Percentiles rank a stretch among this genome's conserved stretches.
Conservation (phyloP, 345 rosid genomes). For the Ricinus communis region DNA sequence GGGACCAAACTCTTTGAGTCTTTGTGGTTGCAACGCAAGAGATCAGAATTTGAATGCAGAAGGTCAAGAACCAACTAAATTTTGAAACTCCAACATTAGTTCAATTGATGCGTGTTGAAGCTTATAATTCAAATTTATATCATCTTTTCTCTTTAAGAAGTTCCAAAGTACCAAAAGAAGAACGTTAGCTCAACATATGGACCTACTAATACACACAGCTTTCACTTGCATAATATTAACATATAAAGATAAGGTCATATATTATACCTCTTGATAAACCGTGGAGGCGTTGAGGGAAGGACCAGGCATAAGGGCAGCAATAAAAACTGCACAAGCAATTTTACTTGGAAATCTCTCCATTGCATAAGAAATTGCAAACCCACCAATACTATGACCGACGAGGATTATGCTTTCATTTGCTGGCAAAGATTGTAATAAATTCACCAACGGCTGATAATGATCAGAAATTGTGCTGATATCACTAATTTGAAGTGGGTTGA, state of each 20-base stretch:
- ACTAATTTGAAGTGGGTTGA: constrained; percentile 24
- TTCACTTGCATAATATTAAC: background rate
- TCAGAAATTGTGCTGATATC: background rate
- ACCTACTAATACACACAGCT: no score
- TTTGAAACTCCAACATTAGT: no score
- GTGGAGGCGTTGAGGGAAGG: constrained; percentile 36
- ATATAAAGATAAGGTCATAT: background rate
- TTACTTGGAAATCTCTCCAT: constrained; percentile 38
- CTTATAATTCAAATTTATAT: no score
- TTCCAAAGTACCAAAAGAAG: no score
- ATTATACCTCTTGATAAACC: constrained; percentile 25
- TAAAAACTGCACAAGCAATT: constrained; percentile 25
- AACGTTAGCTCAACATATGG: no score
- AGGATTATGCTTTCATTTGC: constrained; percentile 31
- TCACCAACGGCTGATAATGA: constrained; percentile 33
- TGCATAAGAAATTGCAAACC: constrained; percentile 35
- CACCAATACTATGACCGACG: constrained; percentile 44
- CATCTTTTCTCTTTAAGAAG: no score
- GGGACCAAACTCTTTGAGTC: no score
- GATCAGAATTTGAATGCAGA: no score
- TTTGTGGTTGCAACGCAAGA: no score
- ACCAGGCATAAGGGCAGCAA: constrained; percentile 37
- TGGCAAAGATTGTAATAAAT: constrained; percentile 28
- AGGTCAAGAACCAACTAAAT: no score
- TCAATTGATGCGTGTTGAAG: no score